A percentile compares a stretch with the other conserved stretches of the same genome.
Evolutionary conservation across 495 filamentous ascomycete species (phyloP).

Genomic region (Hyphodiscus hymeniophilus): DNA sequence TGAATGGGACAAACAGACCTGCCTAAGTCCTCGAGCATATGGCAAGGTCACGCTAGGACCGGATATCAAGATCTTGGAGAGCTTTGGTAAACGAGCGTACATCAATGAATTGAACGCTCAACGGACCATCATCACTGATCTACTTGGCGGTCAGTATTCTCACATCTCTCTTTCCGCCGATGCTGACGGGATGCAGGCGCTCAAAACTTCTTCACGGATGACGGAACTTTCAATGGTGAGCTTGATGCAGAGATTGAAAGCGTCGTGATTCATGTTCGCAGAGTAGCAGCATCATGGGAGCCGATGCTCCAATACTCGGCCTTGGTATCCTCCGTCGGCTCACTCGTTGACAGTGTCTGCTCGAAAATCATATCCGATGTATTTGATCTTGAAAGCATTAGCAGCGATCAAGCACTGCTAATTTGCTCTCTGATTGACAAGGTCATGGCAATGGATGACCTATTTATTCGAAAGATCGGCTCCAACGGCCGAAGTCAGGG

Average conservation of each 20-base stretch:
- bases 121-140: conserved; percentile 72
- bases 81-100: conserved; percentile 78
- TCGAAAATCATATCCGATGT: conserved; percentile 76
- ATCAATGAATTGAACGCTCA: conserved; percentile 80
- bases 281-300: conserved; percentile 68
- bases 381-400: conserved; percentile 78
- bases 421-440: conserved; percentile 64
- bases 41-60: conserved; percentile 53
- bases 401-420: conserved; percentile 75
- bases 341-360: conserved; percentile 71
- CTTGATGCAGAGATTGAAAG: conserved; percentile 60
- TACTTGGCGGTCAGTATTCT: conserved; percentile 68
- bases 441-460: conserved; percentile 61
- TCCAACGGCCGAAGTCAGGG: conserved; percentile 6
- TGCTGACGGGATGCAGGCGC: conserved; percentile 22
- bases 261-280: conserved; percentile 57
- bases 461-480: conserved; percentile 56
- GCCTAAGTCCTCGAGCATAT: conserved; percentile 36
- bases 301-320: conserved; percentile 73
- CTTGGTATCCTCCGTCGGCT: conserved; percentile 77
- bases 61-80: conserved; percentile 65
- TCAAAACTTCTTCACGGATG: conserved; percentile 41
- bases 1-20: conserved; percentile 38
- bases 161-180: conserved; percentile 31
- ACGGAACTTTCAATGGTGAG: conserved; percentile 30